Evolutionary conservation across 495 filamentous ascomycete species (phyloP).

Genomic region (Pyrenula aspistea): DNA sequence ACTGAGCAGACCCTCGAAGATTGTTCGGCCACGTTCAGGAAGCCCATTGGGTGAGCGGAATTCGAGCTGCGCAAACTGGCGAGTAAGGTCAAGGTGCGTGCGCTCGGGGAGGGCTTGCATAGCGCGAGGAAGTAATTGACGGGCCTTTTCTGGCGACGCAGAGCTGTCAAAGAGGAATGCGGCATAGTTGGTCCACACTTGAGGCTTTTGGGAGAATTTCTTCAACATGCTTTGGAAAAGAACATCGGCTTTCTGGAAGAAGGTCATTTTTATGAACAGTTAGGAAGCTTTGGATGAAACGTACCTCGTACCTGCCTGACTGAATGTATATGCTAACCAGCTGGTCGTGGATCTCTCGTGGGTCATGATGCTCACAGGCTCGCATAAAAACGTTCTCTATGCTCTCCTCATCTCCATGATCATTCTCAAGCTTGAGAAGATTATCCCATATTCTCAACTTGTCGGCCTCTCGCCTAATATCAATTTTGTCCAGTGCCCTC

Average conservation of each 20-base stretch:
- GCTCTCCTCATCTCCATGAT: constrained; percentile 76
- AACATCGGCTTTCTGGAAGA: constrained; percentile 66
- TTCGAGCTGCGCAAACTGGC: constrained; percentile 82
- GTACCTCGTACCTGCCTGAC: constrained; percentile 60
- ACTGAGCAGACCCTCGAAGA: constrained; percentile 78
- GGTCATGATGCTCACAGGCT: constrained; percentile 88
- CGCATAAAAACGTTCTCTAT: constrained; percentile 81
- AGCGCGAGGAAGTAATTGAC: constrained; percentile 72
- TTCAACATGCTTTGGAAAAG: constrained; percentile 78
- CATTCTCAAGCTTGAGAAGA: constrained; percentile 84
- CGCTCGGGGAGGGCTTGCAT: constrained; percentile 65
- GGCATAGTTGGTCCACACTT: constrained; percentile 90
- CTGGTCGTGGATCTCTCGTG: constrained; percentile 79
- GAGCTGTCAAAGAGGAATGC: constrained; percentile 71
- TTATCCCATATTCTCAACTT: constrained; percentile 94
- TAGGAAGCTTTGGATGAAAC: constrained; percentile 3
- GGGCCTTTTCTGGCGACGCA: constrained; percentile 57
- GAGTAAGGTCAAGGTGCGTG: constrained; percentile 64
- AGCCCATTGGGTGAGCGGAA: constrained; percentile 77
- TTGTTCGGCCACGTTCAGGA: constrained; percentile 81
- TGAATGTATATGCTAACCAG: constrained; percentile 91
- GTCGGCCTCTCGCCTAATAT: constrained; percentile 69
- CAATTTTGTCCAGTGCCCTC: constrained; percentile 75
- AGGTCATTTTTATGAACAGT: constrained; percentile 18
- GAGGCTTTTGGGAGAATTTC: constrained; percentile 66